These are phyloP conservation scores for Moricandia moricandioides DNA, from an alignment of 345 rosid species.

Conservation along the genomic window DNA sequence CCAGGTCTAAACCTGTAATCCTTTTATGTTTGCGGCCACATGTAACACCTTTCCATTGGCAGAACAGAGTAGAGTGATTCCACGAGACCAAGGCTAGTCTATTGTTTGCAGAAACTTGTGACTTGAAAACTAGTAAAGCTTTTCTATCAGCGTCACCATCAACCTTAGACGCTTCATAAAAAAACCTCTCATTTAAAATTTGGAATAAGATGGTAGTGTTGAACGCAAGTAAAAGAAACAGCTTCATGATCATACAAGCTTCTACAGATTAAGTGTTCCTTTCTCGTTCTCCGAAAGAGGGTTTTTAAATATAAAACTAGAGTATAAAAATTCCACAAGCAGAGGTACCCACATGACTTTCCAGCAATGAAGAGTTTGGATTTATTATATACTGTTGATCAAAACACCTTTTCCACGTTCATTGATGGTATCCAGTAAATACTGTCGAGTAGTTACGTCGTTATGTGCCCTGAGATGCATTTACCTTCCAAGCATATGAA, in stretches of 20 bases:
- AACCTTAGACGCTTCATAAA: not conserved
- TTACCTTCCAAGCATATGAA: not conserved
- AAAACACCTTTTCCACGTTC: not conserved
- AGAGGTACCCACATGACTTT: not conserved
- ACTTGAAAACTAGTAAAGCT: conserved; percentile 17
- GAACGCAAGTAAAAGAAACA: not conserved
- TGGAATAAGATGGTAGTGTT: not conserved
- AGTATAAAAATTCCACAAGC: not conserved
- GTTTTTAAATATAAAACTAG: not conserved
- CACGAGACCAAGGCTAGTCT: conserved; percentile 21
- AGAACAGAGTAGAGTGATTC: conserved; percentile 29
- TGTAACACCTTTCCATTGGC: conserved; percentile 34
- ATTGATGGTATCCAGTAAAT: not conserved
- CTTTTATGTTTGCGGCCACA: conserved; percentile 29
- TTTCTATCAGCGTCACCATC: not conserved
- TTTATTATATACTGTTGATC: not conserved
- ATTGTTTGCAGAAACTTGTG: conserved; percentile 11
- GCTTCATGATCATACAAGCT: not conserved
- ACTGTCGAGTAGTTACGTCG: not conserved
- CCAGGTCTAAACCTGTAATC: conserved; percentile 20
- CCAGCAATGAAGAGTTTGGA: not conserved
- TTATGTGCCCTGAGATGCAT: not conserved
- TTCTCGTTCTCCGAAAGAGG: not conserved
- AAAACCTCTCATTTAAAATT: not conserved
- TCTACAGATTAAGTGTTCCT: not conserved